Evolutionary conservation across 768 basidiomycete species (phyloP).

Genomic region (Rossbeevera mucosa): DNA sequence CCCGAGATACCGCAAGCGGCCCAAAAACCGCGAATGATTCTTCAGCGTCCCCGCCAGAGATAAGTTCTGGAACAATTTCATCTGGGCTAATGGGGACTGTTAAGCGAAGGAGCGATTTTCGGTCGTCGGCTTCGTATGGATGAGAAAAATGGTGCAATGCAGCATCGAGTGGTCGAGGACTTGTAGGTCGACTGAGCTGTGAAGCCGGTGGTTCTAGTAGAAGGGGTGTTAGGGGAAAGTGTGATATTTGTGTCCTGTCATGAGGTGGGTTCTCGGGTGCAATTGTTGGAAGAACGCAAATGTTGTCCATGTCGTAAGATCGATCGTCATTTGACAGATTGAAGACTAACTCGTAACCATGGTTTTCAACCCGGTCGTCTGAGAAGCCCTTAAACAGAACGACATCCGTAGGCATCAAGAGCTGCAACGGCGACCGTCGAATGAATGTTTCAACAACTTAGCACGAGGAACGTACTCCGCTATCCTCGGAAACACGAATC

Average conservation of each 20-base stretch:
- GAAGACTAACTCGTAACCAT: constrained; percentile 6
- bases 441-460: constrained; percentile 6
- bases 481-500: constrained; percentile 19
- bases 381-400: constrained; percentile 6
- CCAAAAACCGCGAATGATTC: constrained; percentile 17
- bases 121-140: constrained; percentile 39
- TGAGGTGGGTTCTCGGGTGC: constrained; percentile 31
- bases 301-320: neutral
- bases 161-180: neutral
- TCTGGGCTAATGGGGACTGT: constrained; percentile 35
- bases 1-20: neutral
- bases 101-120: constrained; percentile 31
- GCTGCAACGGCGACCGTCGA: constrained; percentile 14
- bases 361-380: neutral
- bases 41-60: constrained; percentile 27
- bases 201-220: neutral
- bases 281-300: constrained; percentile 24
- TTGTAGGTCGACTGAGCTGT: neutral
- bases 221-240: neutral
- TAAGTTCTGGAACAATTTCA: constrained; percentile 18
- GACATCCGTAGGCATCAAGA: constrained; percentile 18
- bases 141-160: constrained; percentile 28
- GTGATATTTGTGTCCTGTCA: neutral
- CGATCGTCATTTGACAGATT: constrained; percentile 7
- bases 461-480: constrained; percentile 10